Conservation (phyloP, 768 basidiomycete species). For the Lactarius sp. region DNA sequence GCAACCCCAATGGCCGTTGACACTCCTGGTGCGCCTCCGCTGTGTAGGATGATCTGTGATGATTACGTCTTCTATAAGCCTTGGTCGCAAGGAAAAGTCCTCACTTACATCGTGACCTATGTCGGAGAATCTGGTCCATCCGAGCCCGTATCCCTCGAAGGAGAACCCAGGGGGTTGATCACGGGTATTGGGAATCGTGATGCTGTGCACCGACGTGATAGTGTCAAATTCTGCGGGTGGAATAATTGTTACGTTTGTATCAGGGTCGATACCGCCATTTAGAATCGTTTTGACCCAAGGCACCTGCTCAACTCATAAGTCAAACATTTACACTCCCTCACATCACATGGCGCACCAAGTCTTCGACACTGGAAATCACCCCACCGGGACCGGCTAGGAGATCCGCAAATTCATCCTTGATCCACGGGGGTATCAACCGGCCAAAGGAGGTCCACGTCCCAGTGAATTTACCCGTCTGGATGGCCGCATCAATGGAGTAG, state of each 20-base stretch:
- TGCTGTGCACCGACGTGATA: conserved; percentile 32
- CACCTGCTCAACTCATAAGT: conserved; percentile 29
- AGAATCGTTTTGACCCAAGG: conserved; percentile 38
- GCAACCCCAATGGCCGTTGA: conserved; percentile 33
- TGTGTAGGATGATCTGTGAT: conserved; percentile 33
- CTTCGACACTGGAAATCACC: too few species aligned
- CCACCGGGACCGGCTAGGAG: too few species aligned
- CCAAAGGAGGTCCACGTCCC: conserved; percentile 32
- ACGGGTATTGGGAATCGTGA: conserved; percentile 24
- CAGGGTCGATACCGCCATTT: conserved; percentile 32
- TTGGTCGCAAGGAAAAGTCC: not conserved
- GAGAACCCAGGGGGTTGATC: conserved; percentile 14
- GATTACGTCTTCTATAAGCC: not conserved
- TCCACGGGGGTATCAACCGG: conserved; percentile 32
- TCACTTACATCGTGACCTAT: conserved; percentile 39
- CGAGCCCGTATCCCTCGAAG: conserved; percentile 39
- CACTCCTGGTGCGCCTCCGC: conserved; percentile 36
- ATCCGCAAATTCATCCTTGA: too few species aligned
- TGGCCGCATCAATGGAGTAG: conserved; percentile 28
- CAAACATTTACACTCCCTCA: conserved; percentile 17
- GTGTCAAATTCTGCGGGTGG: conserved; percentile 32
- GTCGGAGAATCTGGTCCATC: conserved; percentile 39
- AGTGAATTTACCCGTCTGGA: too few species aligned
- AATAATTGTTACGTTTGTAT: conserved; percentile 33
- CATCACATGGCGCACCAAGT: too few species aligned